phyloP scores from a whole-genome alignment of 192 early-diverging fungal species.

The Funneliformis geosporum region DNA sequence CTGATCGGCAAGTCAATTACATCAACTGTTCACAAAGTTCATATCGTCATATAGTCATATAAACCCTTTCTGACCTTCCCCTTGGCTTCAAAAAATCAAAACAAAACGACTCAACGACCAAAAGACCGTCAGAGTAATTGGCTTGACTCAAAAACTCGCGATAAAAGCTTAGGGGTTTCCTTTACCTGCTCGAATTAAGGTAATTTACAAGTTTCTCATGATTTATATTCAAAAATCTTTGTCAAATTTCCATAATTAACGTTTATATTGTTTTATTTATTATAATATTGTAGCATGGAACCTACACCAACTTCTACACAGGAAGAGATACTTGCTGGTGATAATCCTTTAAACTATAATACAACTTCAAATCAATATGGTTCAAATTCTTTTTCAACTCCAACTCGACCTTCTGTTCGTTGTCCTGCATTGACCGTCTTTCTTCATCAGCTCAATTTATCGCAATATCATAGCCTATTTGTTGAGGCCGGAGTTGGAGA shows the following conservation, averaged over 20 bases:
- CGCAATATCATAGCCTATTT: constrained; percentile 49
- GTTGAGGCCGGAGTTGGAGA: constrained; percentile 53
- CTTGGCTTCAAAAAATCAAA: not conserved
- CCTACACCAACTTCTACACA: constrained; percentile 11
- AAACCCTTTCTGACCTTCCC: not conserved
- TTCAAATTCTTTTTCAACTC: not conserved
- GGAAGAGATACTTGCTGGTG: not conserved
- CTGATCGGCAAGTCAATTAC: too few species aligned
- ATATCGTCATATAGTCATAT: too few species aligned
- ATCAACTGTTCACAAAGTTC: too few species aligned
- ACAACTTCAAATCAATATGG: not conserved
- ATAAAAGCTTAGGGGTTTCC: not conserved
- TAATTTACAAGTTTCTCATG: not conserved
- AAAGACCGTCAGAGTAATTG: constrained; percentile 19
- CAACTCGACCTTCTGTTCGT: not conserved
- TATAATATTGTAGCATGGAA: not conserved
- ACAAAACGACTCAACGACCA: not conserved
- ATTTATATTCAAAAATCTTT: not conserved
- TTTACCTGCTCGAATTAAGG: not conserved
- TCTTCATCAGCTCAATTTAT: constrained; percentile 50
- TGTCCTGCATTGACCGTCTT: constrained; percentile 47
- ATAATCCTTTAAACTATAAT: constrained; percentile 10
- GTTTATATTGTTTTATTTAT: not conserved
- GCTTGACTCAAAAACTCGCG: not conserved
- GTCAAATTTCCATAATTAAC: not conserved